Evolutionary conservation across 2,329 filamentous ascomycete genomes (phyloP).

Genomic region (Cladosporium velox): DNA sequence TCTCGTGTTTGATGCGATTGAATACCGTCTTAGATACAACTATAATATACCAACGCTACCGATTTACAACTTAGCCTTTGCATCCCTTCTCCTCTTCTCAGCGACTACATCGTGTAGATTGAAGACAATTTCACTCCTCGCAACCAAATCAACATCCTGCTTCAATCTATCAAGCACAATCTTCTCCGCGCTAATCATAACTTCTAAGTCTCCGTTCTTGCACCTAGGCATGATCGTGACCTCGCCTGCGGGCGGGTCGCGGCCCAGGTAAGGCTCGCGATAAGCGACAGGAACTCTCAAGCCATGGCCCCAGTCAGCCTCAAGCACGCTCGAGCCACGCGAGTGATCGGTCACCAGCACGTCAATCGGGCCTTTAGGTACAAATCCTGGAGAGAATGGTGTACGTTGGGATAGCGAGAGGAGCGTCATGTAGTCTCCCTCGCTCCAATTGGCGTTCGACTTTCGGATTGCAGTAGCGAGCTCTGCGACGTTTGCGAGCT

Average conservation of each 20-base stretch:
- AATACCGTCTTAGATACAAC: background rate
- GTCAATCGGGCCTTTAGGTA: conserved; percentile 21
- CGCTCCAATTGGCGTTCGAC: conserved; percentile 10
- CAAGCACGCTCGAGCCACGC: background rate
- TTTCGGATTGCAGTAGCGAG: conserved; percentile 9
- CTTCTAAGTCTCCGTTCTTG: conserved; percentile 21
- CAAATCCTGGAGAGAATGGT: conserved; percentile 13
- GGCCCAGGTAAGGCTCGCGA: conserved; percentile 18
- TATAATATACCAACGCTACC: background rate
- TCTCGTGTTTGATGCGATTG: background rate
- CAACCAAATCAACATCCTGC: background rate
- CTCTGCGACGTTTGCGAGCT: too few relatives aligned
- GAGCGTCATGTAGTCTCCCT: conserved; percentile 7
- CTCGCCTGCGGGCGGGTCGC: conserved; percentile 11
- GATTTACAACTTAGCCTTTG: background rate
- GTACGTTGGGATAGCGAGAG: conserved; percentile 9
- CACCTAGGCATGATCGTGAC: conserved; percentile 16
- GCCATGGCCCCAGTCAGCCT: conserved; percentile 9
- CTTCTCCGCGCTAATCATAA: conserved; percentile 21
- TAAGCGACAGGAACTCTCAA: background rate
- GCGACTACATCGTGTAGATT: conserved; percentile 15
- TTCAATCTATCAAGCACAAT: conserved; percentile 10
- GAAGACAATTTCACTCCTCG: conserved; percentile 5
- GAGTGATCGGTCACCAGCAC: conserved; percentile 21
- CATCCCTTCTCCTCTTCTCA: conserved; percentile 4